These are phyloP conservation scores for Polychytrium aggregatum DNA, from an alignment of 192 early-diverging fungal species.

Conservation along the genomic window DNA sequence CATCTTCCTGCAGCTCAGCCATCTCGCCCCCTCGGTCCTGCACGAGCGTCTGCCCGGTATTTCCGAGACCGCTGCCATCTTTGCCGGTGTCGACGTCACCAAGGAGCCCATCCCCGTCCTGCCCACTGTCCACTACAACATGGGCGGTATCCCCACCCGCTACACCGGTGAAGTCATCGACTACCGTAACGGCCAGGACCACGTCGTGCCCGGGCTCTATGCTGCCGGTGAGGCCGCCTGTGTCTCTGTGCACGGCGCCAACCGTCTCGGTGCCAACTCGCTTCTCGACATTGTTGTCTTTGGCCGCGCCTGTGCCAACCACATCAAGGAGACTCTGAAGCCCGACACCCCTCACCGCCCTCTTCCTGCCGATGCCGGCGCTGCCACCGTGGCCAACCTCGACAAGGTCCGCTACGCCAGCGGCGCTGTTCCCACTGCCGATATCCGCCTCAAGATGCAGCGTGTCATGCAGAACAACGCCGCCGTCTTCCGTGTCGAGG, in stretches of 20 bases:
- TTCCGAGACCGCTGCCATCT: slow-evolving; percentile 97
- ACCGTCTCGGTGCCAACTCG: slow-evolving; percentile 96
- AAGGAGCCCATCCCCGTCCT: slow-evolving; percentile 99
- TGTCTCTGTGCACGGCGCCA: slow-evolving; percentile 98
- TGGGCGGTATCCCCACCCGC: slow-evolving; percentile 96
- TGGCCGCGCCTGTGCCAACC: slow-evolving; percentile 89
- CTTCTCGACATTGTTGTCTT: slow-evolving; percentile 97
- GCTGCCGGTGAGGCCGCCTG: slow-evolving; percentile 96
- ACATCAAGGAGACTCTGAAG: slow-evolving; percentile 82
- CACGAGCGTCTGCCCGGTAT: slow-evolving; percentile 88
- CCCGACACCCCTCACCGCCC: slow-evolving; percentile 77
- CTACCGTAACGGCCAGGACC: slow-evolving; percentile 68
- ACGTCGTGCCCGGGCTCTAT: slow-evolving; percentile 92
- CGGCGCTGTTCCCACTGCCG: slow-evolving; percentile 69
- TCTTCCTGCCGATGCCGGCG: slow-evolving; percentile 74
- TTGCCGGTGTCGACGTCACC: slow-evolving; percentile 94
- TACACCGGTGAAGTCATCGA: slow-evolving; percentile 94
- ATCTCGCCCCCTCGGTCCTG: slow-evolving; percentile 84
- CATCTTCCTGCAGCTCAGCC: slow-evolving; percentile 90
- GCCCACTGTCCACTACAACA: slow-evolving; percentile 99
- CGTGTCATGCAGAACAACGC: slow-evolving; percentile 96
- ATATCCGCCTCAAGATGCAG: slow-evolving; percentile 91
- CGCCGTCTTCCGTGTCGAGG: slow-evolving; percentile 92
- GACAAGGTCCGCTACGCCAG: slow-evolving; percentile 83
- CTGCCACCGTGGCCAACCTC: slow-evolving; percentile 83